Percentiles rank a stretch among this genome's conserved stretches.
Evolutionary conservation across 371 early-diverging fungal genomes (phyloP).

Genomic region (Actinomucor elegans): DNA sequence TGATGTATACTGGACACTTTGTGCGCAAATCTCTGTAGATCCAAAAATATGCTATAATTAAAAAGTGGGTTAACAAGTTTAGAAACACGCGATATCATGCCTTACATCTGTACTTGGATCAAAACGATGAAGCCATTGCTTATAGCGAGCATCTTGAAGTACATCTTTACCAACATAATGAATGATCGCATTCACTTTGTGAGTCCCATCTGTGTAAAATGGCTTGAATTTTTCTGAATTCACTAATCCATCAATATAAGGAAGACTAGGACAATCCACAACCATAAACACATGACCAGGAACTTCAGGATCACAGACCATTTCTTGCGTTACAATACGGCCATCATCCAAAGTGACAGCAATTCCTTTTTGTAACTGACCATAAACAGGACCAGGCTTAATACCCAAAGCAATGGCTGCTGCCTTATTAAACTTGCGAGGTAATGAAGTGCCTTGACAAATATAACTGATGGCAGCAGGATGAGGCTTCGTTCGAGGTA

Average conservation of each 20-base stretch:
- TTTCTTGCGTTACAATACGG: slow-evolving; percentile 67
- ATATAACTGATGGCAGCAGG: slow-evolving; percentile 68
- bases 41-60: slow-evolving; percentile 65
- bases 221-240: slow-evolving; percentile 46
- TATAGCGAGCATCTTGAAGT: slow-evolving; percentile 66
- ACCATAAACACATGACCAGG: slow-evolving; percentile 70
- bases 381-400: slow-evolving; percentile 69
- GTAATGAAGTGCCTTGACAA: slow-evolving; percentile 72
- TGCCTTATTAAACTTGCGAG: slow-evolving; percentile 81
- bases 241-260: slow-evolving; percentile 64
- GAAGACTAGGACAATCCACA: slow-evolving; percentile 78
- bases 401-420: slow-evolving; percentile 80
- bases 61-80: not conserved
- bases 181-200: slow-evolving; percentile 49
- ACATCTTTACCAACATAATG: slow-evolving; percentile 74
- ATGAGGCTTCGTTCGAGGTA: slow-evolving; percentile 49
- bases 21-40: slow-evolving; percentile 54
- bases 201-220: slow-evolving; percentile 27
- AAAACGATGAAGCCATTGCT: slow-evolving; percentile 75
- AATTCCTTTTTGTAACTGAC: slow-evolving; percentile 69
- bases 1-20: slow-evolving; percentile 58
- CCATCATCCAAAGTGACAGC: slow-evolving; percentile 71
- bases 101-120: slow-evolving; percentile 61
- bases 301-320: slow-evolving; percentile 54
- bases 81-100: not conserved